Conservation (phyloP, 139 green algal species). For the Trebouxia sp. region DNA sequence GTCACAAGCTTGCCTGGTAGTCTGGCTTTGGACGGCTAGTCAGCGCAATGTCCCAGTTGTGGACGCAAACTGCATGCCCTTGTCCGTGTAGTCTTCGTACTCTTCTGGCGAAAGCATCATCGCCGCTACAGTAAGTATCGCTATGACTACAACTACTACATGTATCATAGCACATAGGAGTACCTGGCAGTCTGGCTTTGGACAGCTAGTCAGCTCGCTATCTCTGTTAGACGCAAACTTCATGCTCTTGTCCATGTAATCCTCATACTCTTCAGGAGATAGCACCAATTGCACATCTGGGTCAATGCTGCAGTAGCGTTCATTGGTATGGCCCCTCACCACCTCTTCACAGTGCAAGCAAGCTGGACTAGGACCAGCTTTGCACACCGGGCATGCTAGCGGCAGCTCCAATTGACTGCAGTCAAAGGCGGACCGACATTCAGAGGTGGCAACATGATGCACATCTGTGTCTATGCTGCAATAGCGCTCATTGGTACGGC, state of each 20-base stretch:
- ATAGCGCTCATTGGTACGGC: slow-evolving; percentile 23
- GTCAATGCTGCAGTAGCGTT: slow-evolving; percentile 29
- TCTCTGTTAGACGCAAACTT: slow-evolving; percentile 23
- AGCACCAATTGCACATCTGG: slow-evolving; percentile 26
- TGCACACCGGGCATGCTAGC: slow-evolving; percentile 21
- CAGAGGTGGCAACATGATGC: too few species aligned
- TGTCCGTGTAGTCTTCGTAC: slow-evolving; percentile 25
- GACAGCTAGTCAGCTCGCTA: slow-evolving; percentile 12
- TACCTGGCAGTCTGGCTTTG: slow-evolving; percentile 17
- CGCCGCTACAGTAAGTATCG: neutral
- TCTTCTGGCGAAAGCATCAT: slow-evolving; percentile 15
- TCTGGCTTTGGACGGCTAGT: slow-evolving; percentile 9
- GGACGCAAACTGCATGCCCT: slow-evolving; percentile 20
- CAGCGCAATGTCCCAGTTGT: slow-evolving; percentile 8
- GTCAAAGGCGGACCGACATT: too few species aligned
- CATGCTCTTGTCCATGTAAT: slow-evolving; percentile 27
- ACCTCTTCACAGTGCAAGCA: slow-evolving; percentile 15
- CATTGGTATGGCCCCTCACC: slow-evolving; percentile 18
- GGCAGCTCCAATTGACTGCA: slow-evolving; percentile 5
- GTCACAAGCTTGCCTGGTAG: too few species aligned
- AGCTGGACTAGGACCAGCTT: neutral
- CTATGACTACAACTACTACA: neutral
- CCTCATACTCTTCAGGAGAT: slow-evolving; percentile 11
- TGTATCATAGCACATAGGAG: neutral
- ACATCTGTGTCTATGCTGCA: slow-evolving; percentile 30